A percentile compares a stretch with the other conserved stretches of the same genome.
Evolutionary conservation across 106 monocot species (phyloP).

Genomic region (Phalaenopsis equestris): DNA sequence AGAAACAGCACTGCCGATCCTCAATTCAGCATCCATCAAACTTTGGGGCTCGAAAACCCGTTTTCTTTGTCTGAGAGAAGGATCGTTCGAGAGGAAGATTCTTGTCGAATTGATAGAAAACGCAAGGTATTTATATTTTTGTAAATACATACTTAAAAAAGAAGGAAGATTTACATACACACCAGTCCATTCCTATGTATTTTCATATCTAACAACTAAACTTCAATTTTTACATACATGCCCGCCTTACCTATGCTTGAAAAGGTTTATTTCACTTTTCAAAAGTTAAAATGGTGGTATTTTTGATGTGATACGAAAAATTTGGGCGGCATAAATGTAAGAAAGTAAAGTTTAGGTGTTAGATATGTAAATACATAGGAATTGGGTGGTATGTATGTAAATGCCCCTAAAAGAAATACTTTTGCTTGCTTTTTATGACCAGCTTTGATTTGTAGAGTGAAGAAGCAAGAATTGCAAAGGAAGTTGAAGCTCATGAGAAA

Average conservation of each 20-base stretch:
- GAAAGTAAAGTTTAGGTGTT: no score
- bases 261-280: no score
- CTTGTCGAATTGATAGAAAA: conserved; percentile 55
- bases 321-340: no score
- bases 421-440: not conserved
- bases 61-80: conserved; percentile 51
- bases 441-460: conserved; percentile 40
- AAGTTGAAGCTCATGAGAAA: conserved; percentile 97
- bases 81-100: conserved; percentile 38
- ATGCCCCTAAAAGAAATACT: not conserved
- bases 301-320: no score
- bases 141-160: not conserved
- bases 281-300: no score
- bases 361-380: no score
- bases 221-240: no score
- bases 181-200: no score
- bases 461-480: conserved; percentile 89
- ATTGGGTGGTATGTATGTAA: no score
- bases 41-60: conserved; percentile 41
- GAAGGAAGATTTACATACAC: no score
- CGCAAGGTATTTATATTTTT: conserved; percentile 56
- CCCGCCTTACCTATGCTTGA: no score
- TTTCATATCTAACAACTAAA: no score
- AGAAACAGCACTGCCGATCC: conserved; percentile 32
- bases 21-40: conserved; percentile 32